A percentile compares a stretch with the other conserved stretches of the same genome.
phyloP scores from a whole-genome alignment of 176 grass and related monocot species.

The Alloteropsis semialata region DNA sequence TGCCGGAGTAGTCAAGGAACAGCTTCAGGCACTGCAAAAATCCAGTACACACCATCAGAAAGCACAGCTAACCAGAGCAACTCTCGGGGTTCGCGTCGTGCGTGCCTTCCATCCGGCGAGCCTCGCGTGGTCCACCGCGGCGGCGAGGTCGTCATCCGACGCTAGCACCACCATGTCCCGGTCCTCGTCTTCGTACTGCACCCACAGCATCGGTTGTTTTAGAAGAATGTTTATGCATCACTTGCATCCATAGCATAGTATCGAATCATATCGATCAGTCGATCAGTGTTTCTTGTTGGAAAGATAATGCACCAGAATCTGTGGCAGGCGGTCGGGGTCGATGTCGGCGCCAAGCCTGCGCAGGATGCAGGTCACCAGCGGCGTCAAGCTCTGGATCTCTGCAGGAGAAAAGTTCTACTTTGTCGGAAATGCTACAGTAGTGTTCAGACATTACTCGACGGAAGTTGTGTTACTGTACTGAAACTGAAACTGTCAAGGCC shows the following conservation, averaged over 20 bases:
- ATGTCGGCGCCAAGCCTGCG: conserved; percentile 56
- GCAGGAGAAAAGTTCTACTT: neutral
- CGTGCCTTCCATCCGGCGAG: conserved; percentile 80
- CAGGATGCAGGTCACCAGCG: conserved; percentile 69
- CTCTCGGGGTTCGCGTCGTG: neutral
- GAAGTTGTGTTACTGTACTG: neutral
- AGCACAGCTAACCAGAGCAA: neutral
- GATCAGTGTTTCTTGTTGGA: too few relatives aligned
- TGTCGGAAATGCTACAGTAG: neutral
- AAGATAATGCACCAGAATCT: conserved; percentile 45
- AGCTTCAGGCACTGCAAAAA: conserved; percentile 51
- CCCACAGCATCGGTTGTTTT: neutral
- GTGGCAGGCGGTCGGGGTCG: conserved; percentile 40
- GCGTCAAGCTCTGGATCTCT: conserved; percentile 70
- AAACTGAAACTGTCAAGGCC: neutral
- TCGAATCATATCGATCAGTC: too few relatives aligned
- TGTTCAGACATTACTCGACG: neutral
- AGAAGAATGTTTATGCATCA: neutral
- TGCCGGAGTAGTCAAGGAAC: conserved; percentile 63
- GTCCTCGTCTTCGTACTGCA: conserved; percentile 90
- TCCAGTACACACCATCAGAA: neutral
- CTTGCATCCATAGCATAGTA: neutral
- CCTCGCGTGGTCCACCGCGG: conserved; percentile 78
- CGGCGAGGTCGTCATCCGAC: conserved; percentile 62
- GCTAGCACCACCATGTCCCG: conserved; percentile 70